phyloP scores from a whole-genome alignment of 73 alveolate species.

The Symbiodinium pilosum region DNA sequence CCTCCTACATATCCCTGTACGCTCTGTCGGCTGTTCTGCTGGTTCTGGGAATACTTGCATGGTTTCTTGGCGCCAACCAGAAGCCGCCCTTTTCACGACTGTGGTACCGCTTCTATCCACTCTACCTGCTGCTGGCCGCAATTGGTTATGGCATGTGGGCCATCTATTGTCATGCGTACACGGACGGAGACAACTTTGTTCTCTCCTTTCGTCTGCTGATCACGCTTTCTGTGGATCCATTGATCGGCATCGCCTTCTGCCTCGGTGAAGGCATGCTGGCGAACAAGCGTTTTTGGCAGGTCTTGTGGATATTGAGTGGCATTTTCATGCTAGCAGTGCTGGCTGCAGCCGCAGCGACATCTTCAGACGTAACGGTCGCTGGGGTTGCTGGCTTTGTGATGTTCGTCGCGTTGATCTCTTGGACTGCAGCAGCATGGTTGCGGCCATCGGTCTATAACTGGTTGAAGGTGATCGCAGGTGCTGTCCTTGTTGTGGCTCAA shows the following conservation, averaged over 20 bases:
- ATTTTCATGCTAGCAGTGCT: neutral
- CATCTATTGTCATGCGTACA: neutral
- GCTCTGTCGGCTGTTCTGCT: neutral
- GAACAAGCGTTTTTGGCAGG: neutral
- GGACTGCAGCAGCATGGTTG: neutral
- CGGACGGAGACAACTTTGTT: neutral
- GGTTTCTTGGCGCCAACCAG: conserved; percentile 6
- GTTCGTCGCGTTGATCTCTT: neutral
- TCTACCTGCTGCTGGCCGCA: neutral
- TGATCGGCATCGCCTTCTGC: conserved; percentile 7
- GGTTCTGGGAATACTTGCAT: neutral
- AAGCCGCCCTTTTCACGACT: neutral
- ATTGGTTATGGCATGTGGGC: neutral
- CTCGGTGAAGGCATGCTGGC: neutral
- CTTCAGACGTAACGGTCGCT: neutral
- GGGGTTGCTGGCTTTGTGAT: neutral
- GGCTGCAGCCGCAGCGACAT: neutral
- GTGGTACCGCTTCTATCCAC: neutral
- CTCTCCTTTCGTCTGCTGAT: neutral
- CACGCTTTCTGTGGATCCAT: neutral
- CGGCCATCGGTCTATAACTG: neutral
- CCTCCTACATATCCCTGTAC: neutral
- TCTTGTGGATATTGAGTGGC: conserved; percentile 1
- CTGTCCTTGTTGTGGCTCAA: neutral
- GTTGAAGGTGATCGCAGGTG: neutral